Evolutionary conservation across 2,329 filamentous ascomycete species (phyloP).

Genomic region (Dothistroma pini): DNA sequence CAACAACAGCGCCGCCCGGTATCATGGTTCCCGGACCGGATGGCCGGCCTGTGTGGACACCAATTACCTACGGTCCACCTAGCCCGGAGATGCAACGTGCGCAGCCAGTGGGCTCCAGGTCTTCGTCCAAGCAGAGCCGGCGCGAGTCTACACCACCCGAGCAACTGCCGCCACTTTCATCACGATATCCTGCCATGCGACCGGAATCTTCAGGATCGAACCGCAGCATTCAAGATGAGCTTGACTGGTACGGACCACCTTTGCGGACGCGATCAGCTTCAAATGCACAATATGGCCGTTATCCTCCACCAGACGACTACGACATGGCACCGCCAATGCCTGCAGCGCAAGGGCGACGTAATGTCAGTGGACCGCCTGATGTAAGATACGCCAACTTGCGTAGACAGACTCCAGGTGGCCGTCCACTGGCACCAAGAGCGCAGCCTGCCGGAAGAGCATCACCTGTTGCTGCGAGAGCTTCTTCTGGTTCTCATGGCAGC

Average conservation of each 20-base stretch:
- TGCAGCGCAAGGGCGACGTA: slow-evolving; percentile 33
- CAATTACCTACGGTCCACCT: slow-evolving; percentile 29
- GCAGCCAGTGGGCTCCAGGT: slow-evolving; percentile 10
- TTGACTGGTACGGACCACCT: slow-evolving; percentile 36
- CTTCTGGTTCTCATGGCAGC: slow-evolving; percentile 14
- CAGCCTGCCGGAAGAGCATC: background rate
- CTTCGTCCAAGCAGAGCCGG: slow-evolving; percentile 29
- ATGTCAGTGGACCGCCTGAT: slow-evolving; percentile 36
- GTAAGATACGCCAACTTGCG: slow-evolving; percentile 33
- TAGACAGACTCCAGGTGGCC: slow-evolving; percentile 23
- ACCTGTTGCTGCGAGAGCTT: background rate
- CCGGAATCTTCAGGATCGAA: slow-evolving; percentile 39
- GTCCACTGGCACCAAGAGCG: slow-evolving; percentile 21
- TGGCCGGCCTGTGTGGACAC: slow-evolving; percentile 44
- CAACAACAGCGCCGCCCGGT: slow-evolving; percentile 37
- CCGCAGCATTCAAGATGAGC: slow-evolving; percentile 48
- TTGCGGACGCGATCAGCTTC: slow-evolving; percentile 41
- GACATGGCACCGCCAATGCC: slow-evolving; percentile 33
- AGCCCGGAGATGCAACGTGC: slow-evolving; percentile 21
- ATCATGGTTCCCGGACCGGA: slow-evolving; percentile 49
- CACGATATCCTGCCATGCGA: slow-evolving; percentile 27
- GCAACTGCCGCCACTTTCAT: slow-evolving; percentile 15
- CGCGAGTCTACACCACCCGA: slow-evolving; percentile 34
- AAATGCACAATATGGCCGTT: slow-evolving; percentile 32
- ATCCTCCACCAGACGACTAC: slow-evolving; percentile 38